These are phyloP conservation scores for Wallacemonas sp. DNA, from an alignment of 208 protist genomes.

Conservation along the genomic window DNA sequence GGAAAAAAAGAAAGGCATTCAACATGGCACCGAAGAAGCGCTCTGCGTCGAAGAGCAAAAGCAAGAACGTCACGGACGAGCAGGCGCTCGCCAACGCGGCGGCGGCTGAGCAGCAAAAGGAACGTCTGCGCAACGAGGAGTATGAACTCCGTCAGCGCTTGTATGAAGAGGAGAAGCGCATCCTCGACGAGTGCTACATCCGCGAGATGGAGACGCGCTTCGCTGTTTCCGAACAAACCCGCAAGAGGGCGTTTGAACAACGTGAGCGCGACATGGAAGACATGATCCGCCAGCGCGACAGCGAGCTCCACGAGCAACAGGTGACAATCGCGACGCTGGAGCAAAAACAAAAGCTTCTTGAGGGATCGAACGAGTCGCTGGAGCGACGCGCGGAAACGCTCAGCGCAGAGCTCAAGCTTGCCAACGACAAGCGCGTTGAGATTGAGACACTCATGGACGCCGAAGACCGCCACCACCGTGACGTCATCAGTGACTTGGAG, in stretches of 20 bases:
- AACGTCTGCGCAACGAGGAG: slow-evolving; percentile 57
- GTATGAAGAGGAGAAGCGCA: slow-evolving; percentile 62
- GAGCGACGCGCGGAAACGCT: slow-evolving; percentile 58
- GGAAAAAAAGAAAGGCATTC: not conserved
- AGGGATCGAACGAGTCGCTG: slow-evolving; percentile 66
- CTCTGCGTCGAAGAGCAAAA: slow-evolving; percentile 3
- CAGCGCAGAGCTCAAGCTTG: slow-evolving; percentile 70
- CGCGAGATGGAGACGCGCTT: slow-evolving; percentile 48
- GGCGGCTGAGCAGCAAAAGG: slow-evolving; percentile 35
- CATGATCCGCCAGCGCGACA: slow-evolving; percentile 32
- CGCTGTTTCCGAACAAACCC: slow-evolving; percentile 42
- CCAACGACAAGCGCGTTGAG: slow-evolving; percentile 21
- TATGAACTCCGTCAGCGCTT: slow-evolving; percentile 41
- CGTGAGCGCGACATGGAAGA: slow-evolving; percentile 53
- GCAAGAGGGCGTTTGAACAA: slow-evolving; percentile 35
- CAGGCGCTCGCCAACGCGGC: slow-evolving; percentile 23
- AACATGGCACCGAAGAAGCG: slow-evolving; percentile 46
- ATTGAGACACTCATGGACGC: slow-evolving; percentile 23
- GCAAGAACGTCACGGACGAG: not conserved
- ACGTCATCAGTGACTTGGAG: slow-evolving; percentile 30
- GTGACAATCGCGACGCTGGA: slow-evolving; percentile 47
- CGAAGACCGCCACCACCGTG: slow-evolving; percentile 26
- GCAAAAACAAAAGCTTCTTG: slow-evolving; percentile 39
- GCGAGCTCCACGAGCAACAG: slow-evolving; percentile 38
- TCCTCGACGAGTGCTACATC: slow-evolving; percentile 39